Percentiles rank a stretch among this genome's conserved stretches.
These are phyloP conservation scores for Calophaca sinica DNA, from an alignment of 306 rosid genomes.

Conservation along the genomic window DNA sequence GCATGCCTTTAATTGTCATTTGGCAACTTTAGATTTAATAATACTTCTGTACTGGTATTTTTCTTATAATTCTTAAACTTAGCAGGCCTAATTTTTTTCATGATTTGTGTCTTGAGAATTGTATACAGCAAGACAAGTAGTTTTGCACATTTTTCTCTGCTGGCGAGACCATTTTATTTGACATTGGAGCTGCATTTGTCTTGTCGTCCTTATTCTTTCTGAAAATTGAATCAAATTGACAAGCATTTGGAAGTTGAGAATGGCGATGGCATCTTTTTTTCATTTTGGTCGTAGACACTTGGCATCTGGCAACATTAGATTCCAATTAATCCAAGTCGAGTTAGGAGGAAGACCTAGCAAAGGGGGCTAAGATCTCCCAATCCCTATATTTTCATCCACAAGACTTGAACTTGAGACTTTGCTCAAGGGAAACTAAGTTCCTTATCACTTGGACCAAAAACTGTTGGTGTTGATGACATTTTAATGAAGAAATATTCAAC, in stretches of 20 bases:
- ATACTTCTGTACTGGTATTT: too few relatives aligned
- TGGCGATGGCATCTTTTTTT: not conserved
- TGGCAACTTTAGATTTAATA: too few relatives aligned
- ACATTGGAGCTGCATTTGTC: too few relatives aligned
- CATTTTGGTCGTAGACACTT: not conserved
- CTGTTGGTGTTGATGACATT: not conserved
- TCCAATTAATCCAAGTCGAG: too few relatives aligned
- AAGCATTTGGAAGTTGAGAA: conserved; percentile 14
- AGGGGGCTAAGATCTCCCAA: too few relatives aligned
- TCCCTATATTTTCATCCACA: too few relatives aligned
- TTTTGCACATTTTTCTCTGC: not conserved
- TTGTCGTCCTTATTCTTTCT: too few relatives aligned
- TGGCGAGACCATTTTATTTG: too few relatives aligned
- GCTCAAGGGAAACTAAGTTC: not conserved
- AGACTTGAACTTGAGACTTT: not conserved
- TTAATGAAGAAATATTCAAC: not conserved
- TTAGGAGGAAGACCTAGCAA: too few relatives aligned
- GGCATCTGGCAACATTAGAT: not conserved
- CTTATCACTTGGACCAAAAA: not conserved
- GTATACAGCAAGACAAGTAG: conserved; percentile 13
- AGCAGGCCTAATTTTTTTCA: too few relatives aligned
- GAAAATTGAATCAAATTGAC: conserved; percentile 18
- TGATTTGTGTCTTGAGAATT: not conserved
- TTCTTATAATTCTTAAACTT: too few relatives aligned
- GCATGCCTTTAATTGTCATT: too few relatives aligned